phyloP scores from a whole-genome alignment of 2,329 filamentous ascomycete genomes.

The Bipolaris oryzae region DNA sequence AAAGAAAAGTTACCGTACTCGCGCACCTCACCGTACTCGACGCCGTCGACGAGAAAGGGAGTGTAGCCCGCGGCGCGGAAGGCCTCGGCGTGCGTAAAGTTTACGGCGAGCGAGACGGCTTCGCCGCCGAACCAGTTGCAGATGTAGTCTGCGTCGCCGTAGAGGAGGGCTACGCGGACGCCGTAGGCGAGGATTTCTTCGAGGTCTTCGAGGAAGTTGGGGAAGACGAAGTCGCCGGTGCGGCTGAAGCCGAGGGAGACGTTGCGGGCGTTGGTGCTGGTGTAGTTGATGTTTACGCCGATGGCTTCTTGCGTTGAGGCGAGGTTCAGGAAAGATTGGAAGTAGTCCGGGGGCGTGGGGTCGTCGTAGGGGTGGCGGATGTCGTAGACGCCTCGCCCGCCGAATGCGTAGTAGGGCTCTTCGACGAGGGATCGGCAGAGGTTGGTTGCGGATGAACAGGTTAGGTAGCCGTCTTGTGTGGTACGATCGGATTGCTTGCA shows the following conservation, averaged over 20 bases:
- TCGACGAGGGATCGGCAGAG: conserved; percentile 56
- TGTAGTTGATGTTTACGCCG: conserved; percentile 62
- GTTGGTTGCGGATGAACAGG: conserved; percentile 46
- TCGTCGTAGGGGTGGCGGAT: conserved; percentile 58
- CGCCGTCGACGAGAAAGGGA: conserved; percentile 68
- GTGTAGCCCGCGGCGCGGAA: conserved; percentile 75
- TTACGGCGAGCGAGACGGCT: conserved; percentile 66
- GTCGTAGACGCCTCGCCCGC: conserved; percentile 61
- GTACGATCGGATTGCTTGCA: conserved; percentile 49
- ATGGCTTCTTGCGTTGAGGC: conserved; percentile 58
- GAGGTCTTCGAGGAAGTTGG: conserved; percentile 54
- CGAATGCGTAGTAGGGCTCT: conserved; percentile 48
- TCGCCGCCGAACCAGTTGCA: conserved; percentile 75
- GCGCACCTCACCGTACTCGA: conserved; percentile 67
- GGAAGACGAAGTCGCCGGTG: conserved; percentile 55
- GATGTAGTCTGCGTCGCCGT: conserved; percentile 64
- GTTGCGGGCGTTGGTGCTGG: conserved; percentile 46
- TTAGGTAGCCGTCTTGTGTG: conserved; percentile 35
- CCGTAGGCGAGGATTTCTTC: conserved; percentile 60
- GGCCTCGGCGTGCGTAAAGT: conserved; percentile 54
- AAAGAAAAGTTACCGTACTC: conserved; percentile 73
- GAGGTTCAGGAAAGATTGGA: conserved; percentile 59
- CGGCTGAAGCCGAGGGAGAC: conserved; percentile 54
- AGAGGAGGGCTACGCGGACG: conserved; percentile 61
- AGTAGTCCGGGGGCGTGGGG: conserved; percentile 60